A percentile compares a stretch with the other conserved stretches of the same genome.
These are phyloP conservation scores for Collybia sp. DNA, from an alignment of 768 basidiomycete genomes.

Conservation along the genomic window DNA sequence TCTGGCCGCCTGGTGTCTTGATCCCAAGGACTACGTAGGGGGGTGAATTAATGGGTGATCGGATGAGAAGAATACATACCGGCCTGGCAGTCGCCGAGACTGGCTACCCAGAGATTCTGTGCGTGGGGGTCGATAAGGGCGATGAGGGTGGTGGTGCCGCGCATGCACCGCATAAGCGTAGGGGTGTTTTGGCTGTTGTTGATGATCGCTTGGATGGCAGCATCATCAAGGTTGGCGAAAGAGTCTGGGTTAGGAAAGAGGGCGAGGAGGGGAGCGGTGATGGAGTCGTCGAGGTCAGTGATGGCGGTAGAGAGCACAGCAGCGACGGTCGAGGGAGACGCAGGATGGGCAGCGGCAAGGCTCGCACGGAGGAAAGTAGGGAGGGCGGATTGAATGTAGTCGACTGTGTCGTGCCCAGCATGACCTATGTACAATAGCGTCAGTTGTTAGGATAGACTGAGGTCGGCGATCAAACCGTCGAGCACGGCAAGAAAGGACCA, in stretches of 20 bases:
- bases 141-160: constrained; percentile 46
- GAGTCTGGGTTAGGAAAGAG: constrained; percentile 35
- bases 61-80: constrained; percentile 25
- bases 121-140: constrained; percentile 37
- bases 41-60: background rate
- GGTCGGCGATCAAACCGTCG: constrained; percentile 30
- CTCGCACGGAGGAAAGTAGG: constrained; percentile 25
- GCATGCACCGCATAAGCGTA: constrained; percentile 40
- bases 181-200: constrained; percentile 34
- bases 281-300: constrained; percentile 29
- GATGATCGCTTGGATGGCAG: constrained; percentile 33
- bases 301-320: constrained; percentile 29
- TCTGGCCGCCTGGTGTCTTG: constrained; percentile 24
- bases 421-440: constrained; percentile 26
- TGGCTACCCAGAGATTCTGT: constrained; percentile 49
- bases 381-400: constrained; percentile 27
- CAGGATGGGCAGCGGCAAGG: constrained; percentile 3
- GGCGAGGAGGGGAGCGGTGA: constrained; percentile 30
- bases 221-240: constrained; percentile 28
- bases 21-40: constrained; percentile 34
- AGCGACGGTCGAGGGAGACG: constrained; percentile 17
- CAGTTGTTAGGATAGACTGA: background rate
- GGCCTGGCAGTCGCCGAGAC: constrained; percentile 52
- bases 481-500: constrained; percentile 45
- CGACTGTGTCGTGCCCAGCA: constrained; percentile 42